These are phyloP conservation scores for Sanghuangporus weigelae DNA, from an alignment of 1,284 basidiomycete species.

Conservation along the genomic window DNA sequence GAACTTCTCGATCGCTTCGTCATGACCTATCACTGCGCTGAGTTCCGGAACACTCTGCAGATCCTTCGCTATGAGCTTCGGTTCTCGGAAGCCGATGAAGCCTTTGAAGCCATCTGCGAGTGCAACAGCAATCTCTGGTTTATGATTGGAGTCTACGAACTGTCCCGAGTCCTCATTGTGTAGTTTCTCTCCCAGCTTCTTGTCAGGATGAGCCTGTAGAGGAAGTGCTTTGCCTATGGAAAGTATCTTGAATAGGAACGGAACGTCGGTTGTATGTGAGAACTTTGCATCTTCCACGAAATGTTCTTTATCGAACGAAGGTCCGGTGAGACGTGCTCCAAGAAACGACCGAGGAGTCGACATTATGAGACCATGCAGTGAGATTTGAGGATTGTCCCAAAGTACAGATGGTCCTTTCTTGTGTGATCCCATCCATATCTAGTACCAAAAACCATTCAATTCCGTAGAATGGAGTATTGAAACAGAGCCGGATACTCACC, in stretches of 20 bases:
- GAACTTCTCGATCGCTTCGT: conserved; percentile 24
- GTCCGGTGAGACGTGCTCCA: conserved; percentile 25
- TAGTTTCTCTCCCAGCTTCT: conserved; percentile 46
- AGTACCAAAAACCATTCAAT: not conserved
- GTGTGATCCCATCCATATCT: conserved; percentile 73
- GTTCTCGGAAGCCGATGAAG: conserved; percentile 54
- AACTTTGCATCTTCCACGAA: conserved; percentile 30
- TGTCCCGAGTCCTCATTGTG: conserved; percentile 44
- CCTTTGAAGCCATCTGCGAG: conserved; percentile 56
- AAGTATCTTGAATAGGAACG: conserved; percentile 58
- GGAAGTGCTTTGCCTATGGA: conserved; percentile 59
- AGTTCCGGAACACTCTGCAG: conserved; percentile 51
- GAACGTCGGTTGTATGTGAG: conserved; percentile 34
- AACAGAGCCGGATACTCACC: conserved; percentile 10
- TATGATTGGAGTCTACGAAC: conserved; percentile 51
- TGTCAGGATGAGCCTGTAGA: conserved; percentile 69
- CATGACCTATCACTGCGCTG: conserved; percentile 26
- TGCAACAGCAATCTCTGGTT: conserved; percentile 67
- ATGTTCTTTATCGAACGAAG: not conserved
- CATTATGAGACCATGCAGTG: conserved; percentile 36
- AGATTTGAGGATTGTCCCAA: conserved; percentile 22
- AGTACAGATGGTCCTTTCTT: conserved; percentile 47
- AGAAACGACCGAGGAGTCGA: conserved; percentile 32
- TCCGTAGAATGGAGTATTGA: not conserved
- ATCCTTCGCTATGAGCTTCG: conserved; percentile 40